phyloP scores from a whole-genome alignment of 371 early-diverging fungal species.

The Fennellomyces sp. region DNA sequence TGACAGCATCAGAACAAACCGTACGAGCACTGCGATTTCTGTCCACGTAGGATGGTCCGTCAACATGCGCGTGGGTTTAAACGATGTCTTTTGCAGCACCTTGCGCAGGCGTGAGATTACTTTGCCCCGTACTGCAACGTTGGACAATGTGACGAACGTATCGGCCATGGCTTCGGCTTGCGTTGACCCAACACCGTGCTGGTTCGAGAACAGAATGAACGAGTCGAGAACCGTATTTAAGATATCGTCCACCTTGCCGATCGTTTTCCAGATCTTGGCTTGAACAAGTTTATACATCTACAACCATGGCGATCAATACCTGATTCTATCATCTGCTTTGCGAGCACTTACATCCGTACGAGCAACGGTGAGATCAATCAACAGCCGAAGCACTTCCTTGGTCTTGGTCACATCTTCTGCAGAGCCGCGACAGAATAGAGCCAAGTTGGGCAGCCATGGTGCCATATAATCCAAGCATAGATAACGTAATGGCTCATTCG shows the following conservation, averaged over 20 bases:
- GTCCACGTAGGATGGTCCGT: slow-evolving; percentile 87
- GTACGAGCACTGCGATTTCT: slow-evolving; percentile 85
- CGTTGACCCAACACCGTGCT: slow-evolving; percentile 78
- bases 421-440: slow-evolving; percentile 60
- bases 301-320: neutral
- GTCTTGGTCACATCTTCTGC: slow-evolving; percentile 59
- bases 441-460: slow-evolving; percentile 88
- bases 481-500: slow-evolving; percentile 74
- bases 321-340: too few species aligned
- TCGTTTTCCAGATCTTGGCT: slow-evolving; percentile 82
- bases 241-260: slow-evolving; percentile 82
- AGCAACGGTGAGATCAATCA: slow-evolving; percentile 85
- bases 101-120: slow-evolving; percentile 81
- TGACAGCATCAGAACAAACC: slow-evolving; percentile 87
- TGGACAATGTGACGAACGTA: slow-evolving; percentile 83
- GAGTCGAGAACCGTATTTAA: slow-evolving; percentile 82
- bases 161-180: slow-evolving; percentile 89
- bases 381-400: slow-evolving; percentile 72
- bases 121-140: slow-evolving; percentile 81
- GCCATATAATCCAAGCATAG: slow-evolving; percentile 88
- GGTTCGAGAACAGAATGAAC: slow-evolving; percentile 79
- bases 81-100: slow-evolving; percentile 74
- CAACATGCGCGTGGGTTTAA: slow-evolving; percentile 69
- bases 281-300: slow-evolving; percentile 84
- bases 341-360: slow-evolving; percentile 76